Base-by-base conservation (phyloP, 75 land plant species). In the Sequoiadendron giganteum region DNA sequence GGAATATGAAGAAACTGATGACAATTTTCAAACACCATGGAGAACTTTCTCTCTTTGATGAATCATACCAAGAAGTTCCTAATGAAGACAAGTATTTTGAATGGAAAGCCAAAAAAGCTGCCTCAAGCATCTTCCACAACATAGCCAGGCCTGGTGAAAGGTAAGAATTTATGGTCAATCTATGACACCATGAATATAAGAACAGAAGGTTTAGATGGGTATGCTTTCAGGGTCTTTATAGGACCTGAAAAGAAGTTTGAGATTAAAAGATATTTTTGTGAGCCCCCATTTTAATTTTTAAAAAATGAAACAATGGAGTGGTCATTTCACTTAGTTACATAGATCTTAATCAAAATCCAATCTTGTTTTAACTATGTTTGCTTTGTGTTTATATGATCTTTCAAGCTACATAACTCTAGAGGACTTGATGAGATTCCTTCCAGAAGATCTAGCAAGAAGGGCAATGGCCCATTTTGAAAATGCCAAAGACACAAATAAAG, bases 391-490 rank as follows among this genome's bases (percentile, higher is more conserved):
- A 25, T 32, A 25, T 72, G 6, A 72, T 72, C 34, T 72, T 72
- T 28, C 14, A 10, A 92, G 95, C 82, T 86, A 91, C 81, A 92
- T 94, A 88, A 85, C 79, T 18, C 88, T 89, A 73, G 91, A 92
- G 49, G 95, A 92, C 38, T 89, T 94, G 19, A 30, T 88, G 88
- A 79, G 90, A 54, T 94, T 93, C 58, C 39, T 94, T 84, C 76
- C 82, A 1, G 87, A 87, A 14, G 89, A 83, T n/a, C 92, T 92
- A 32, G 89, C 89, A 18, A 85, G 85, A 32, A 88, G 72, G 7
- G 87, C 89, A 52, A 85, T 94, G 30, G 87, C 90, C 47, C 87
- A 89, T 3, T 92, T 94, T 70, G 93, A 92, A 56, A 93, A 93
- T 18, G 91, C 92, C 0, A 55, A 83, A 39, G 94, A 94, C 56